Evolutionary conservation across 2,329 filamentous ascomycete genomes (phyloP).

Genomic region (Venturia aucupariae): DNA sequence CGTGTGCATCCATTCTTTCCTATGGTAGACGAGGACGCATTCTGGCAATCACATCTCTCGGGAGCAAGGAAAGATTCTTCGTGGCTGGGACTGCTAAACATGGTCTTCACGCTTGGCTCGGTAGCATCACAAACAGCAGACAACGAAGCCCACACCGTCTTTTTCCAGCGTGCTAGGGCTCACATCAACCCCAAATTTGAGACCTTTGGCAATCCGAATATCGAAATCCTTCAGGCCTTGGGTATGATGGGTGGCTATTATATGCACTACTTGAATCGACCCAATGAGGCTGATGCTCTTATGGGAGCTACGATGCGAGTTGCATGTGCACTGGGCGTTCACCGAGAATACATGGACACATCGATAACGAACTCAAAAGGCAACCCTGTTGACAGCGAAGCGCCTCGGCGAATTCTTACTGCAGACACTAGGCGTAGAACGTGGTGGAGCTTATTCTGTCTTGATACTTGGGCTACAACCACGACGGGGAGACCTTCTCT

Average conservation of each 20-base stretch:
- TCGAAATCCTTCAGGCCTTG: slow-evolving; percentile 65
- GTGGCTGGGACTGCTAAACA: slow-evolving; percentile 66
- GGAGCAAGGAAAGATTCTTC: slow-evolving; percentile 52
- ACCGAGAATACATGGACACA: slow-evolving; percentile 49
- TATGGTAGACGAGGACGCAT: slow-evolving; percentile 62
- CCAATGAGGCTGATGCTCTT: slow-evolving; percentile 66
- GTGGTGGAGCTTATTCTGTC: slow-evolving; percentile 37
- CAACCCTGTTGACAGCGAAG: slow-evolving; percentile 20
- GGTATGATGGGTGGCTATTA: slow-evolving; percentile 67
- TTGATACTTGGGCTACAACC: slow-evolving; percentile 36
- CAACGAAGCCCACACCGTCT: slow-evolving; percentile 59
- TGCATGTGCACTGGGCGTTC: slow-evolving; percentile 64
- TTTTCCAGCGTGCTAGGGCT: slow-evolving; percentile 59
- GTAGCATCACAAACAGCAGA: slow-evolving; percentile 55
- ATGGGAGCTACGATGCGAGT: slow-evolving; percentile 63
- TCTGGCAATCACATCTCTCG: slow-evolving; percentile 55
- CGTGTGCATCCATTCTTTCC: slow-evolving; percentile 63
- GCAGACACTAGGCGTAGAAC: slow-evolving; percentile 33
- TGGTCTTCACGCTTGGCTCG: slow-evolving; percentile 67
- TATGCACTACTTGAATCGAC: slow-evolving; percentile 67
- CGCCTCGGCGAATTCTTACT: slow-evolving; percentile 23
- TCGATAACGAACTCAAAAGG: slow-evolving; percentile 11
- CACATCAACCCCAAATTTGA: slow-evolving; percentile 51
- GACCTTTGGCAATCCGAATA: slow-evolving; percentile 57
- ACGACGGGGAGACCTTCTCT: slow-evolving; percentile 34